Conservation (phyloP, 208 protist species). For the Zelonia costaricensis region DNA sequence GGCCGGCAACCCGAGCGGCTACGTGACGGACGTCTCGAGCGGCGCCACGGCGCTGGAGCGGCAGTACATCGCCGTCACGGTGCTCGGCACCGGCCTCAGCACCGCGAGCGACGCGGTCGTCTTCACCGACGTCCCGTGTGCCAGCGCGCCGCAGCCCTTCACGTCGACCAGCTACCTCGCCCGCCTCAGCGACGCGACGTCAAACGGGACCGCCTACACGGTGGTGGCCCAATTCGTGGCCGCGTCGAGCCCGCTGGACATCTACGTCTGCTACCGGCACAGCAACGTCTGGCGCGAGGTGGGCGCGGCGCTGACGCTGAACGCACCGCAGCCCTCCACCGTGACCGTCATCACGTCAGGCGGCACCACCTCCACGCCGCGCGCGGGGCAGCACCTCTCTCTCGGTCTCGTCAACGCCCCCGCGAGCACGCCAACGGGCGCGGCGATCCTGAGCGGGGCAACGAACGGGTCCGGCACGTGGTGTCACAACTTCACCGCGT, state of each 20-base stretch:
- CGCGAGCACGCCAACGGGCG: not conserved
- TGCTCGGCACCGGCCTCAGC: conserved; percentile 56
- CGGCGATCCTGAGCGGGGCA: conserved; percentile 51
- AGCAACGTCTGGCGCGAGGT: conserved; percentile 64
- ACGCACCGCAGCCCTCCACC: too few relatives aligned
- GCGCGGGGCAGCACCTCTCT: conserved; percentile 76
- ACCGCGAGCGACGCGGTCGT: conserved; percentile 46
- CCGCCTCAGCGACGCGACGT: conserved; percentile 37
- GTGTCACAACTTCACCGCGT: conserved; percentile 86
- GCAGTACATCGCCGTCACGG: conserved; percentile 76
- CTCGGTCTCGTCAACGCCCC: conserved; percentile 40
- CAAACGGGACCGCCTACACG: conserved; percentile 34
- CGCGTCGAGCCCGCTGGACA: conserved; percentile 5
- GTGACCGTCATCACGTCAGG: conserved; percentile 32
- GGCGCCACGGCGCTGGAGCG: conserved; percentile 34
- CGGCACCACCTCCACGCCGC: conserved; percentile 32
- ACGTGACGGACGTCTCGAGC: conserved; percentile 48
- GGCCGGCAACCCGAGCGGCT: conserved; percentile 65
- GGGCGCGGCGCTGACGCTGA: conserved; percentile 47
- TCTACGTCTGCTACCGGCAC: conserved; percentile 74
- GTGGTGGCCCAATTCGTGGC: conserved; percentile 76
- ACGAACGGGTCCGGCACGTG: conserved; percentile 54
- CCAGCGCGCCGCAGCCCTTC: conserved; percentile 22
- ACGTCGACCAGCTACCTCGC: conserved; percentile 39
- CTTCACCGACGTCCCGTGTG: conserved; percentile 72